Conservation (phyloP, 768 basidiomycete genomes). For the Coprinopsis cinerea region DNA sequence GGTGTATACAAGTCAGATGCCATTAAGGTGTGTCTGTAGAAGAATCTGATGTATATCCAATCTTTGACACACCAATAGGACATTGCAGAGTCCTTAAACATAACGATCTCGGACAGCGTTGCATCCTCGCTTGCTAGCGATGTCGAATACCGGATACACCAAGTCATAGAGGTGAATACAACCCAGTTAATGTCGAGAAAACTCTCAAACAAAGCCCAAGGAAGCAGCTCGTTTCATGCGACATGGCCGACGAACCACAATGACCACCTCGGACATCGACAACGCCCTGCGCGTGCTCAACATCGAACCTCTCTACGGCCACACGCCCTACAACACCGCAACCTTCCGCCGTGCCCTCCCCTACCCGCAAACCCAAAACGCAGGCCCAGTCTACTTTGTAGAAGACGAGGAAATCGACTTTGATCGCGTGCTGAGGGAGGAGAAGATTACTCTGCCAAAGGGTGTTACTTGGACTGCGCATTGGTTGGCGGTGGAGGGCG, state of each 20-base stretch:
- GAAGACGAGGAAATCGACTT: slow-evolving; percentile 99
- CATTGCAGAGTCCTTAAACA: slow-evolving; percentile 81
- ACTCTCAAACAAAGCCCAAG: slow-evolving; percentile 31
- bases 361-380: slow-evolving; percentile 41
- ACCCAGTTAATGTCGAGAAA: not conserved
- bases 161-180: slow-evolving; percentile 74
- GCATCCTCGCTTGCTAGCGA: slow-evolving; percentile 88
- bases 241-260: slow-evolving; percentile 83
- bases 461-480: slow-evolving; percentile 89
- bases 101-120: slow-evolving; percentile 74
- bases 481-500: slow-evolving; percentile 97
- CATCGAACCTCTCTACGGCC: slow-evolving; percentile 93
- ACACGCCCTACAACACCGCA: slow-evolving; percentile 58
- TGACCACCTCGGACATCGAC: slow-evolving; percentile 89
- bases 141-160: slow-evolving; percentile 94
- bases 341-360: slow-evolving; percentile 57
- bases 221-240: slow-evolving; percentile 98
- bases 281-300: slow-evolving; percentile 90
- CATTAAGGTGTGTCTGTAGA: slow-evolving; percentile 39
- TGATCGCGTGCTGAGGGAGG: slow-evolving; percentile 81
- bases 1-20: slow-evolving; percentile 61
- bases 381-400: slow-evolving; percentile 82
- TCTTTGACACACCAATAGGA: slow-evolving; percentile 47
- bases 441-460: slow-evolving; percentile 76
- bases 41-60: slow-evolving; percentile 1